These are phyloP conservation scores for Pelagophyceae sp. DNA, from an alignment of 352 stramenopile species.

Conservation along the genomic window DNA sequence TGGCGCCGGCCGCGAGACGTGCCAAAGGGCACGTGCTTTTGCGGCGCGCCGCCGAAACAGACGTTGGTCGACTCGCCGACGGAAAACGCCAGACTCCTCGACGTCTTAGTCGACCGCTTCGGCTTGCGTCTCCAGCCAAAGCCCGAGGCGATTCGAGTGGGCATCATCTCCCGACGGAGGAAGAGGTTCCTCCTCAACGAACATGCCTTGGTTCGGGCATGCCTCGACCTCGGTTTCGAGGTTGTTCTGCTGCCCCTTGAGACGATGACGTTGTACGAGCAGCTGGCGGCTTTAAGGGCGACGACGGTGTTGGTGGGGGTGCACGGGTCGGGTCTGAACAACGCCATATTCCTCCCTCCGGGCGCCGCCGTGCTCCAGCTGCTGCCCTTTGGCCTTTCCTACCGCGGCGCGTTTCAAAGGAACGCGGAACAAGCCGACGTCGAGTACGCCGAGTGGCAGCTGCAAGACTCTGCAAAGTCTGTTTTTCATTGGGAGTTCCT, in stretches of 20 bases:
- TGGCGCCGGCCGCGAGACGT: not conserved
- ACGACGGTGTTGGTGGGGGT: slow-evolving; percentile 16
- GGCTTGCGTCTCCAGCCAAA: not conserved
- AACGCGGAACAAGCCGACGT: slow-evolving; percentile 24
- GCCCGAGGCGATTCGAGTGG: slow-evolving; percentile 3
- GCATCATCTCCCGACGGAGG: slow-evolving; percentile 20
- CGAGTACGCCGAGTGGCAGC: not conserved
- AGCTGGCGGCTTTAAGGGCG: slow-evolving; percentile 8
- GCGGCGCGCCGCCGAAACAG: not conserved
- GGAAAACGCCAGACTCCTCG: not conserved
- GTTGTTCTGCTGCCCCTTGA: slow-evolving; percentile 20
- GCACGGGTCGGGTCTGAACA: slow-evolving; percentile 20
- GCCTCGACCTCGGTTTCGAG: slow-evolving; percentile 1
- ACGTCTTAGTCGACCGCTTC: not conserved
- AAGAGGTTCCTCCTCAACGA: slow-evolving; percentile 26
- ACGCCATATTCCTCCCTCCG: slow-evolving; percentile 5
- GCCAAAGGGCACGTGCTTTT: slow-evolving; percentile 11
- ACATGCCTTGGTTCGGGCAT: not conserved
- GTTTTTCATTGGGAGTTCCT: slow-evolving; percentile 17
- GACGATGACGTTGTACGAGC: slow-evolving; percentile 24
- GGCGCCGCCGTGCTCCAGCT: slow-evolving; percentile 12
- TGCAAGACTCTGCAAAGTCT: not conserved
- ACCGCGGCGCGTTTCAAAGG: slow-evolving; percentile 26
- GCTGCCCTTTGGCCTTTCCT: slow-evolving; percentile 3
- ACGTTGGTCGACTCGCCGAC: not conserved